Evolutionary conservation across 1,139 yeast species (phyloP).

Genomic region (Geotrichum histeridarum): DNA sequence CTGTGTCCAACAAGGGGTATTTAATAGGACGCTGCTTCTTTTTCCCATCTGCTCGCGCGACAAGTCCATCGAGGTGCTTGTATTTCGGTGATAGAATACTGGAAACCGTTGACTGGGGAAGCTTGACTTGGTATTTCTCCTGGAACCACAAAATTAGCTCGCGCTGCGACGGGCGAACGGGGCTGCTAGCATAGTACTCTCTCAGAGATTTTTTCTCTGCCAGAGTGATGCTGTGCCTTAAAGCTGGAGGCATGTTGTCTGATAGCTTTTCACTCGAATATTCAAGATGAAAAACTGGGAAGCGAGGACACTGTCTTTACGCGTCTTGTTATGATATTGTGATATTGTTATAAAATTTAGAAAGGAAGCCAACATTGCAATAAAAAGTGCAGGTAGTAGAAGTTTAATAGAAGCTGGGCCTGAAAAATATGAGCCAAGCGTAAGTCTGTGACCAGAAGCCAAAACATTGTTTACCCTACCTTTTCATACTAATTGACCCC

Average conservation of each 20-base stretch:
- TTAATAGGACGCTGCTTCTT: constrained; percentile 17
- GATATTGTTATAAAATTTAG: constrained; percentile 11
- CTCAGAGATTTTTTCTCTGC: constrained; percentile 17
- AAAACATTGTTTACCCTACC: not conserved
- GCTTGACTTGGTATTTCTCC: constrained; percentile 17
- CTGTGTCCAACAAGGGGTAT: constrained; percentile 16
- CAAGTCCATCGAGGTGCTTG: constrained; percentile 16
- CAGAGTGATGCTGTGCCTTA: constrained; percentile 18
- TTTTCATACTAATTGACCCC: not conserved
- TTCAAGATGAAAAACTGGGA: not conserved
- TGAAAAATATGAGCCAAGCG: not conserved
- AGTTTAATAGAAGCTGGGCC: not conserved
- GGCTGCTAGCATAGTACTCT: constrained; percentile 17
- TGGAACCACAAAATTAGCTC: constrained; percentile 18
- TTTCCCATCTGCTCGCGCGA: constrained; percentile 17
- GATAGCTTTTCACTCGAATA: too few relatives aligned
- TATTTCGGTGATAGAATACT: constrained; percentile 16
- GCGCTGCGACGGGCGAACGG: constrained; percentile 15
- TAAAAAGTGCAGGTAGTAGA: not conserved
- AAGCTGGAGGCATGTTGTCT: constrained; percentile 13
- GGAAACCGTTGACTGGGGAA: constrained; percentile 18
- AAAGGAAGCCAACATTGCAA: not conserved
- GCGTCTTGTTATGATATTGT: not conserved
- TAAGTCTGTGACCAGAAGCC: not conserved
- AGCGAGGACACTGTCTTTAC: not conserved